Evolutionary conservation across 2,329 filamentous ascomycete species (phyloP), one percentile per base, ranked within the genome.

Genomic region (Leptoxyphium fumago): DNA sequence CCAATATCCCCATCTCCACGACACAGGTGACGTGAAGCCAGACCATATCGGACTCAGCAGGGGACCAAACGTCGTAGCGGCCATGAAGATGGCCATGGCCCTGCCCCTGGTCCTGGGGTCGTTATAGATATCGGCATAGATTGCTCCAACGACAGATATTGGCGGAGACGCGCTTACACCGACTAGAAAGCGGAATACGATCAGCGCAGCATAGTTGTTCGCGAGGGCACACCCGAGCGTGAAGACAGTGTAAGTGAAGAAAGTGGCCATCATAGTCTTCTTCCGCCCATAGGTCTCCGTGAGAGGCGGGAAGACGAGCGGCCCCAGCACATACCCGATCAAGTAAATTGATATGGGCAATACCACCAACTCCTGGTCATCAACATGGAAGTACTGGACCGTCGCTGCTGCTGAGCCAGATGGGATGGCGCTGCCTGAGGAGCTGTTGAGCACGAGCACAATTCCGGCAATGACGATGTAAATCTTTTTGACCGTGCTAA

Each of bases 1-100:
- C 74, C 80, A 84, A 55, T 83, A 83, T 1, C 72, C 64, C 81
- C 80, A 84, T 38, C 76, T 70, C 81, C 80, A 84, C 21, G 72
- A 73, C 21, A 81, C 70, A 1, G 67, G 69, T 1, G 74, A 67
- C 34, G 75, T 71, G 60, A 73, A 83, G 9, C 79, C 80, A 0
- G 75, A 77, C 17, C 80, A 69, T 13, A 80, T 73, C 2, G 80
- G 80, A 1, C 77, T 75, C 2, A 79, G 60, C n/a, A 84, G 68
- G 0, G 78, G 80, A 0, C 81, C 81, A 39, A 75, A 75, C 0
- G 75, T 71, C 2, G 80, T 84, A 11, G 71, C 77, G 14, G 73
- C 74, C 72, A 80, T 80, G 62, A 79, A 82, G 36, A 73, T 61
- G 1, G 77, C 71, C 67, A 80, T 78, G 4, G 74, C 74, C 29